Base-by-base conservation (phyloP, 495 filamentous ascomycete species). In the Ascodesmis nigricans region DNA sequence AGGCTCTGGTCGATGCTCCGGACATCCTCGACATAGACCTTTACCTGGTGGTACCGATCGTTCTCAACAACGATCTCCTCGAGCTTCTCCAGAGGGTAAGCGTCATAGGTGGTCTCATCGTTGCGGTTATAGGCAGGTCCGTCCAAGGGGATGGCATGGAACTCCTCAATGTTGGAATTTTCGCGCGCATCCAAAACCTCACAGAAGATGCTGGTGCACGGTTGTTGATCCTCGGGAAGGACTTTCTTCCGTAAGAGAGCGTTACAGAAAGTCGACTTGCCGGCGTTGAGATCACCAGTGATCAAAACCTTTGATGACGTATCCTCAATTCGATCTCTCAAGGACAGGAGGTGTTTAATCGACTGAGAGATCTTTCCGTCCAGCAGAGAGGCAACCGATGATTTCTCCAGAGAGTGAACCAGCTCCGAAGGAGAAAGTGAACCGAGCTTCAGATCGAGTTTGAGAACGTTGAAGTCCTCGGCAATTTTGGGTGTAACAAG, bases 201-300 rank as follows among this genome's bases (percentile, higher is more conserved):
- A 51, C 90, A 95, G 58, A 97, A 97, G 36, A 95, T 91, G 54
- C 77, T 87, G 3, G 87, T 97, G 58, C 90, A 95, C n/a, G 87
- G 87, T 47, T 92, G 87, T 52, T 97, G 82, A 43, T 95, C 90
- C 58, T 92, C 87, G 3, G 87, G 87, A 10, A 97, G 59, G 10
- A 97, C 65, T 56, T 93, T 93, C 38, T 82, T 73, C 27, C 87
- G 73, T 23, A 97, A 58, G 15, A 97, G 58, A 6, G 87, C 90
- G 56, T 97, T 97, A 60, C 87, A 97, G 45, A 97, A 95, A 3
- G 87, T 95, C 7, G 87, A 97, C 51, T 97, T 97, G 47, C 87
- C 87, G 9, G 87, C 84, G 52, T 97, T 97, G 31, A 95, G 55
- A 57, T 97, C 87, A 47, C 87, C 87, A 8, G 87, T 97, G n/a